phyloP scores from a whole-genome alignment of 2,329 filamentous ascomycete species.

The Aspergillus glaucus region DNA sequence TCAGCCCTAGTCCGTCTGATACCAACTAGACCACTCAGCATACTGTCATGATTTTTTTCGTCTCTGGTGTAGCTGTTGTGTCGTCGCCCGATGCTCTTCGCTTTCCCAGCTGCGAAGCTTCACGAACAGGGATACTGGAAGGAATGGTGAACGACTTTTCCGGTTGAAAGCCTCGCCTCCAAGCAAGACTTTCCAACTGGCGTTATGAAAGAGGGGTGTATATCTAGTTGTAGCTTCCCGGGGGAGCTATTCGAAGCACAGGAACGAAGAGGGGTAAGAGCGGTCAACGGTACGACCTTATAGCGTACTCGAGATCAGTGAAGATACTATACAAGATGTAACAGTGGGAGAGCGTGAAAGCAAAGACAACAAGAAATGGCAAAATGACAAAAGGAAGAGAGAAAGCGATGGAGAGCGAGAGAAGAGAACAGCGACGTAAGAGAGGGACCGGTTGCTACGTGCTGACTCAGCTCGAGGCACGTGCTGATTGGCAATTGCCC shows the following conservation, averaged over 20 bases:
- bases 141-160: slow-evolving; percentile 33
- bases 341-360: not conserved
- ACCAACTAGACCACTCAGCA: slow-evolving; percentile 10
- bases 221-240: slow-evolving; percentile 16
- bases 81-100: slow-evolving; percentile 46
- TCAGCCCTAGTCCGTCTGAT: not conserved
- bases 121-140: slow-evolving; percentile 38
- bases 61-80: slow-evolving; percentile 43
- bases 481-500: slow-evolving; percentile 13
- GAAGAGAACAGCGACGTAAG: slow-evolving; percentile 4
- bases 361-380: slow-evolving; percentile 4
- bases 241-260: slow-evolving; percentile 11
- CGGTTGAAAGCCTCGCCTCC: slow-evolving; percentile 34
- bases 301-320: not conserved
- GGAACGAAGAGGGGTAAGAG: slow-evolving; percentile 10
- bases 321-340: slow-evolving; percentile 3
- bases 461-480: slow-evolving; percentile 6
- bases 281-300: slow-evolving; percentile 11
- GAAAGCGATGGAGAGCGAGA: slow-evolving; percentile 7
- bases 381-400: slow-evolving; percentile 4
- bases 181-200: slow-evolving; percentile 38
- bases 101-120: slow-evolving; percentile 46
- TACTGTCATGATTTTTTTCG: slow-evolving; percentile 52
- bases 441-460: slow-evolving; percentile 3
- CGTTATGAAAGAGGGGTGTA: not conserved